Base-by-base conservation (phyloP, 768 basidiomycete species). In the Auricularia heimuer region DNA sequence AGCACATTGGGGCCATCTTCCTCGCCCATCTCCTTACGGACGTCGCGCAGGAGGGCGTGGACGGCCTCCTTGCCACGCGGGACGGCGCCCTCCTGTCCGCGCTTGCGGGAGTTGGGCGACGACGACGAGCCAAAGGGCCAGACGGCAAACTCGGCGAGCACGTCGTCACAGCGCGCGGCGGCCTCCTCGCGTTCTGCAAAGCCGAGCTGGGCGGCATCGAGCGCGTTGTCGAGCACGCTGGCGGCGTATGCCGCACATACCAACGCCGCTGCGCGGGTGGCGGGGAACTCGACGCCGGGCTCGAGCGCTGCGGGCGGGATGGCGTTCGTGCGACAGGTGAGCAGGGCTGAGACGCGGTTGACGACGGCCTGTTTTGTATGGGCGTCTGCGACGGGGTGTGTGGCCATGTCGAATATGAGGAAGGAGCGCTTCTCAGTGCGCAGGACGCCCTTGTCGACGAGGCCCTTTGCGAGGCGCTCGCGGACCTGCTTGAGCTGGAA, bases 391-490 rank as follows among this genome's bases (percentile, higher is more conserved):
- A 98, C 90, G 1, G 96, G 97, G 75, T 99, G 96, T 0, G 96
- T 99, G 18, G 97, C 96, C 96, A 99, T 99, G 79, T 99, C 96
- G 77, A 99, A 99, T 36, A 99, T 81, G 62, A 99, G 84, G 76
- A 99, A 99, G 75, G 98, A 98, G 71, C 94, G 90, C 74, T 99
- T 98, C 75, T 98, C 97, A 16, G 96, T 99, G 62, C 97, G 89
- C n/a, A 99, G 85, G 45, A 99, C 87, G 70, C 96, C 97, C 77
- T 99, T 99, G 81, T 99, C 96, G 62, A 98, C 96, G 47, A 99
- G 85, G 2, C 96, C 84, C 74, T 99, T 99, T 14, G 95, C 94
- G 47, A 99, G 87, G 18, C 96, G 90, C 77, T 99, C 96, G 58
- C 96, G 89, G 47, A 98, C 96, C 77, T 98, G 96, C 76, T 98